phyloP scores from a whole-genome alignment of 1,284 basidiomycete genomes.

The Anthracocystis walkeri region DNA sequence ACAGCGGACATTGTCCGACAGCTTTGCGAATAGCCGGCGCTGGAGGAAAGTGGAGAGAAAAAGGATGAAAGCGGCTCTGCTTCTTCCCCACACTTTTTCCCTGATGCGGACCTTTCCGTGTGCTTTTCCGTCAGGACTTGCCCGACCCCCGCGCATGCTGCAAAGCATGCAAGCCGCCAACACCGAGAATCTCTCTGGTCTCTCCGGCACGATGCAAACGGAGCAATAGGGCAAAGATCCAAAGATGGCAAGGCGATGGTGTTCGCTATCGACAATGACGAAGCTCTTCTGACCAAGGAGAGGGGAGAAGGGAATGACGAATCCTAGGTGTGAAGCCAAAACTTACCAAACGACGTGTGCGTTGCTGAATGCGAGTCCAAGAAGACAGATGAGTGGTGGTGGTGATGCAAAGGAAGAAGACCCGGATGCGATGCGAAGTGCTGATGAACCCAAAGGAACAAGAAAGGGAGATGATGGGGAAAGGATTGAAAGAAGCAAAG shows the following conservation, averaged over 20 bases:
- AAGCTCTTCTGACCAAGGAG: not conserved
- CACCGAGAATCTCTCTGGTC: not conserved
- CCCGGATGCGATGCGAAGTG: slow-evolving; percentile 5
- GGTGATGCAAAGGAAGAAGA: slow-evolving; percentile 11
- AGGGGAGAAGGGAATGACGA: not conserved
- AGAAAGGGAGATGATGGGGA: slow-evolving; percentile 14
- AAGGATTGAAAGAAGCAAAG: slow-evolving; percentile 4
- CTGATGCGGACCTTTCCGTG: slow-evolving; percentile 18
- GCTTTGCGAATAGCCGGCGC: not conserved
- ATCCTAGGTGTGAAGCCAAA: not conserved
- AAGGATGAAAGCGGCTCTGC: slow-evolving; percentile 1
- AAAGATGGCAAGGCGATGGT: not conserved
- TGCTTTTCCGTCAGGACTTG: not conserved
- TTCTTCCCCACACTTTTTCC: slow-evolving; percentile 13
- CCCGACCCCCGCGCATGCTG: not conserved
- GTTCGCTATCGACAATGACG: not conserved
- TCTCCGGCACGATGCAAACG: no score
- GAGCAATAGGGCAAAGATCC: no score
- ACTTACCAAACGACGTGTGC: slow-evolving; percentile 21
- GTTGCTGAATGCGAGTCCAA: slow-evolving; percentile 3
- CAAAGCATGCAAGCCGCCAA: slow-evolving; percentile 8
- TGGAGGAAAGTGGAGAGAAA: slow-evolving; percentile 3
- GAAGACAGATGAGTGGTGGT: slow-evolving; percentile 26
- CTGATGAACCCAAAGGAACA: not conserved
- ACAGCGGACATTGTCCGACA: not conserved